A percentile compares a stretch with the other conserved stretches of the same genome.
Evolutionary conservation across 176 grass and related monocot genomes (phyloP).

Genomic region (Zoysia japonica): DNA sequence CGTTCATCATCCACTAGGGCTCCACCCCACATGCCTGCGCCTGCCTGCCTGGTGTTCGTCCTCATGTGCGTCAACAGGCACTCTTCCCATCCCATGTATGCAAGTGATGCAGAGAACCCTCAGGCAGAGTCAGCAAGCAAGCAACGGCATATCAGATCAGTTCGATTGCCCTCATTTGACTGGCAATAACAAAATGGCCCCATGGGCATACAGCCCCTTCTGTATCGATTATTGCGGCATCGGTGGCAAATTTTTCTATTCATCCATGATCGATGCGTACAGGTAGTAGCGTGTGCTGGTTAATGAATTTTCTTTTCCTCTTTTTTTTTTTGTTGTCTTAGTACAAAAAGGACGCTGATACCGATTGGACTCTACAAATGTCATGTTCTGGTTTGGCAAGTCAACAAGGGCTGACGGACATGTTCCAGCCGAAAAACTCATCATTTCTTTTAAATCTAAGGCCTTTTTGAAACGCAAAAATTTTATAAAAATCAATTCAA

Average conservation of each 20-base stretch:
- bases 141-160: slow-evolving; percentile 13
- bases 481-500: too few relatives aligned
- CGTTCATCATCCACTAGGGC: slow-evolving; percentile 1
- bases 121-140: slow-evolving; percentile 8
- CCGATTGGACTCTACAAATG: not conserved
- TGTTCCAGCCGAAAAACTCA: not conserved
- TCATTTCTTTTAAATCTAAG: not conserved
- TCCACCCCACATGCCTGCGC: slow-evolving; percentile 28
- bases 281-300: not conserved
- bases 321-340: not conserved
- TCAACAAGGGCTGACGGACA: not conserved
- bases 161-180: slow-evolving; percentile 11
- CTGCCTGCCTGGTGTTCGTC: not conserved
- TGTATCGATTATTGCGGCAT: slow-evolving; percentile 1
- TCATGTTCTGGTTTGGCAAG: not conserved
- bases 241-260: not conserved
- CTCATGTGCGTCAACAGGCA: not conserved
- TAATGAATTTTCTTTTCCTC: not conserved
- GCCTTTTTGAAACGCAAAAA: too few relatives aligned
- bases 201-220: not conserved
- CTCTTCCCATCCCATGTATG: not conserved
- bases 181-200: not conserved
- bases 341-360: not conserved
- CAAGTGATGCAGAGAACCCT: not conserved
- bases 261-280: slow-evolving; percentile 3